Base-by-base conservation (phyloP, 768 basidiomycete species). In the Pleurotus eryngii region DNA sequence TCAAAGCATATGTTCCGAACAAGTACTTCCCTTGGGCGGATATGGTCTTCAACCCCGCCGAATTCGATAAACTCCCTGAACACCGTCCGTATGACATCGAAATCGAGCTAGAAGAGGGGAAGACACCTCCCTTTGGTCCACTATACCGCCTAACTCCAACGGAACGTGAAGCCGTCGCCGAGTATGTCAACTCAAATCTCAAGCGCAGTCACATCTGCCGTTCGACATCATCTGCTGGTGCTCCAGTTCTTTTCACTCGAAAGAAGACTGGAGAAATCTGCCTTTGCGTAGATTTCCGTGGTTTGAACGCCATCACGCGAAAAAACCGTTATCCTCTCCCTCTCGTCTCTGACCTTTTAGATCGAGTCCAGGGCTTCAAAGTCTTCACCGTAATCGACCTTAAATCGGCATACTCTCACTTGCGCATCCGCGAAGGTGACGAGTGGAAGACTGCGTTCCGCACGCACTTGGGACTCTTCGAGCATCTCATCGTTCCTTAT, bases 211-310 rank as follows among this genome's bases (percentile, higher is more conserved):
- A 69, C 49, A 77, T 79, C 46, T 61, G 66, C 0, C 59, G 59
- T 12, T 74, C 70, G 0, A 67, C 66, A 6, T 74, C 72, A 1
- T 62, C 70, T 0, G 64, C 65, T 2, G 66, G 64, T 2, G 61
- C 74, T 1, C 71, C 70, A 2, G 64, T 76, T n/a, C 61, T 76
- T 0, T 74, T 75, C 56, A 62, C 67, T 14, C 62, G 64, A 17
- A 66, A 68, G 47, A 74, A 75, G 57, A 69, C 68, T 57, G 71
- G 75, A 11, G 65, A 68, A 11, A 49, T 74, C 1, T 63, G 64
- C 20, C 64, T 73, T 9, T 71, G 70, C 17, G 65, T 73, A 0
- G 68, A 75, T 43, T 74, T 65, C 49, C 59, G 64, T 2, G 67
- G 69, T 15, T 63, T 75, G 24, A 24, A 24, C 24, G 24, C 24